Conservation (phyloP, 352 stramenopile genomes). For the Phytophthora citrophthora region DNA sequence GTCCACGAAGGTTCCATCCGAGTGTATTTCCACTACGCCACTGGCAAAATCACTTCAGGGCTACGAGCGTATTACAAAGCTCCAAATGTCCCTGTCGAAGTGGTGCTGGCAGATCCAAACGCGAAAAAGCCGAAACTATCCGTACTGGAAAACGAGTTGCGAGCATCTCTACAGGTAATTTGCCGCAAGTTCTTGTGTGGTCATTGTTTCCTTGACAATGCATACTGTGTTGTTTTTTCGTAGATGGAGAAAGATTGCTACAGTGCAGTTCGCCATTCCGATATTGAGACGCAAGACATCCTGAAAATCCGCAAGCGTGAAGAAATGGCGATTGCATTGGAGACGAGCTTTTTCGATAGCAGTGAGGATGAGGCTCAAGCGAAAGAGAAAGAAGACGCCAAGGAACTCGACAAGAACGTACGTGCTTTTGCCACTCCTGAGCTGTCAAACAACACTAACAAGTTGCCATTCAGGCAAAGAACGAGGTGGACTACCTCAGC, state of each 20-base stretch:
- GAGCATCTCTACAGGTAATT: constrained; percentile 60
- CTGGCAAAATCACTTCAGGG: constrained; percentile 91
- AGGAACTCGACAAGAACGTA: constrained; percentile 74
- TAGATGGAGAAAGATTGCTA: constrained; percentile 93
- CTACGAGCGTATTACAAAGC: constrained; percentile 85
- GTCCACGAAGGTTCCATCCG: constrained; percentile 90
- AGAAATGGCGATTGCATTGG: constrained; percentile 85
- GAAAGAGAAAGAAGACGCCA: constrained; percentile 68
- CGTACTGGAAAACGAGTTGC: constrained; percentile 77
- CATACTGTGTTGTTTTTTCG: not conserved
- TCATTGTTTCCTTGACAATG: not conserved
- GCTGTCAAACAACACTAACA: not conserved
- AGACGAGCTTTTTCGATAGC: constrained; percentile 87
- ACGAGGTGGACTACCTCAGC: constrained; percentile 93
- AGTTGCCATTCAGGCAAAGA: constrained; percentile 48
- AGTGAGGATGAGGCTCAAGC: constrained; percentile 69
- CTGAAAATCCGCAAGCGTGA: constrained; percentile 89
- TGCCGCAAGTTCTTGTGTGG: no score
- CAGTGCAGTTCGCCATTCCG: constrained; percentile 77
- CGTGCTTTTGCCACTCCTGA: constrained; percentile 11
- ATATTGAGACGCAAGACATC: constrained; percentile 92
- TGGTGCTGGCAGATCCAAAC: constrained; percentile 74
- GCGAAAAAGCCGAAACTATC: constrained; percentile 72
- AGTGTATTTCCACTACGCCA: constrained; percentile 92
- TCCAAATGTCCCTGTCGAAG: constrained; percentile 68